A percentile compares a stretch with the other conserved stretches of the same genome.
phyloP scores from a whole-genome alignment of 345 rosid genomes.

The Carallia pectinifolia region DNA sequence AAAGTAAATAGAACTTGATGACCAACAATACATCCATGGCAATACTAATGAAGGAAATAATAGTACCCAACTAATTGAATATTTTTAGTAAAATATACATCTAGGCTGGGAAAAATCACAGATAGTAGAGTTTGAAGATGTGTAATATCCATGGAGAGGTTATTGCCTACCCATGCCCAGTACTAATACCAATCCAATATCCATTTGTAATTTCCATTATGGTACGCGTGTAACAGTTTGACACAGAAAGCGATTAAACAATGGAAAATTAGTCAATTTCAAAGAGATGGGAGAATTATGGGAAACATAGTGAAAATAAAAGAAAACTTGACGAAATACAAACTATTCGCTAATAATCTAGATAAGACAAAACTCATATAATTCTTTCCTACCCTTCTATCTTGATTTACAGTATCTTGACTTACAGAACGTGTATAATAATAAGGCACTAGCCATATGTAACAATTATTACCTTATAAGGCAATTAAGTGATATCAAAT shows the following conservation, averaged over 20 bases:
- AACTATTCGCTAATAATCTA: too few relatives aligned
- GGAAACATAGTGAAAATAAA: background rate
- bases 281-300: background rate
- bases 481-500: conserved; percentile 80
- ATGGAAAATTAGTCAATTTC: background rate
- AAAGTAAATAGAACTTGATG: background rate
- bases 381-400: too few relatives aligned
- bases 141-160: conserved; percentile 77
- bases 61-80: conserved; percentile 69
- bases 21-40: background rate
- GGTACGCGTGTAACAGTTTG: conserved; percentile 67
- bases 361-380: too few relatives aligned
- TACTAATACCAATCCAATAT: too few relatives aligned
- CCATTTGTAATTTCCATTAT: conserved; percentile 5
- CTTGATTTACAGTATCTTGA: too few relatives aligned
- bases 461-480: conserved; percentile 65
- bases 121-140: conserved; percentile 98
- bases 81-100: conserved; percentile 64
- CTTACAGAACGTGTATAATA: too few relatives aligned
- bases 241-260: conserved; percentile 22
- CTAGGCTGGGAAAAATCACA: conserved; percentile 79
- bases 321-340: background rate
- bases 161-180: background rate
- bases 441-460: background rate
- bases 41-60: background rate